Evolutionary conservation across 2,329 filamentous ascomycete species (phyloP).

Genomic region (Shiraia sp.): DNA sequence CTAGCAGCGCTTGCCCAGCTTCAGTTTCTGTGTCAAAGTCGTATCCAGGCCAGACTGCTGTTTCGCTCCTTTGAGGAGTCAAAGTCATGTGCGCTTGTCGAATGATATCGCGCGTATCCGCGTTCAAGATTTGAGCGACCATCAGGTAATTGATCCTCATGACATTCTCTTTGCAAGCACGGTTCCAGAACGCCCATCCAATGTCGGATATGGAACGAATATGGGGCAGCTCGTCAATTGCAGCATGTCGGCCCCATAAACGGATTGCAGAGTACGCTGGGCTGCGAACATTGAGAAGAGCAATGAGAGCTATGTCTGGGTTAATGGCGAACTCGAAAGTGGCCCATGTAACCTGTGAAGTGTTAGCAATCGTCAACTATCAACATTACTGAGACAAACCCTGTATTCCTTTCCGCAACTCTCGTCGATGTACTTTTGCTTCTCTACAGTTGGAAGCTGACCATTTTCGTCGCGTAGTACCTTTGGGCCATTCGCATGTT

Average conservation of each 20-base stretch:
- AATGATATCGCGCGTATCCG: constrained; percentile 3
- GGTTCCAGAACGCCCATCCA: constrained; percentile 17
- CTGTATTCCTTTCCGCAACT: constrained; percentile 9
- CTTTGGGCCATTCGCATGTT: constrained; percentile 10
- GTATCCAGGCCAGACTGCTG: constrained; percentile 9
- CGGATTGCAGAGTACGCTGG: constrained; percentile 5
- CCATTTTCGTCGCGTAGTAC: constrained; percentile 11
- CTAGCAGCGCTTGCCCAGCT: constrained; percentile 8
- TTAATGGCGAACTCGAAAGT: constrained; percentile 11
- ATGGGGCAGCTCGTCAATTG: constrained; percentile 6
- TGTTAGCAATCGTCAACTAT: background rate
- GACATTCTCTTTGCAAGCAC: background rate
- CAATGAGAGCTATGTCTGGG: constrained; percentile 1
- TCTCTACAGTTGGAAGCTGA: constrained; percentile 3
- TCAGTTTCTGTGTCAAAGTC: constrained; percentile 7
- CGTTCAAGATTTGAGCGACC: constrained; percentile 11
- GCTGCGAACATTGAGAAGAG: constrained; percentile 11
- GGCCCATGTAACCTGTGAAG: constrained; percentile 6
- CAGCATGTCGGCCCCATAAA: constrained; percentile 8
- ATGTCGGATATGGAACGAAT: constrained; percentile 10
- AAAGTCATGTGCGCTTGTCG: constrained; percentile 3
- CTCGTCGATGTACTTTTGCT: constrained; percentile 12
- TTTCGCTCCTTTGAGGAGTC: constrained; percentile 7
- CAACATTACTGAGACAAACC: background rate
- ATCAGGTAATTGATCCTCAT: constrained; percentile 14